Conservation (phyloP, 495 filamentous ascomycete species). For the Daldinia decipiens region DNA sequence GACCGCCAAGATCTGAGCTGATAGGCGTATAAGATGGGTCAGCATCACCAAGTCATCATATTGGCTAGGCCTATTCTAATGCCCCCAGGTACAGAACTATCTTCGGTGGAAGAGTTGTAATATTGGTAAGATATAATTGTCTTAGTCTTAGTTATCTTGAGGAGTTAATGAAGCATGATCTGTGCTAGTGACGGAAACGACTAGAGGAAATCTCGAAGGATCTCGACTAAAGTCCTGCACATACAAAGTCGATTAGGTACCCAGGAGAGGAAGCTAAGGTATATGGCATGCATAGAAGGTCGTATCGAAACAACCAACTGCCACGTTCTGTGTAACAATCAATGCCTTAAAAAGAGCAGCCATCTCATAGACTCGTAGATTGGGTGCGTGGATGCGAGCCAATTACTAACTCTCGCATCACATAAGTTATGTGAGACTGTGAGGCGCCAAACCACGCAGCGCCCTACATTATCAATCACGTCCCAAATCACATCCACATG, state of each 20-base stretch:
- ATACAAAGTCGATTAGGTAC: slow-evolving; percentile 1
- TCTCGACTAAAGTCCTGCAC: slow-evolving; percentile 11
- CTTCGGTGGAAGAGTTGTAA: slow-evolving; percentile 19
- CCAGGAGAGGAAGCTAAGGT: neutral
- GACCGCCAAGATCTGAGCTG: slow-evolving; percentile 31
- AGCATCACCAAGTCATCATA: slow-evolving; percentile 18
- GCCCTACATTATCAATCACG: neutral
- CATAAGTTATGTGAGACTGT: slow-evolving; percentile 3
- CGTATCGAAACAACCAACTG: slow-evolving; percentile 16
- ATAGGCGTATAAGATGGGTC: slow-evolving; percentile 17
- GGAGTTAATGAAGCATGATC: slow-evolving; percentile 17
- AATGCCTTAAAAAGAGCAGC: slow-evolving; percentile 16
- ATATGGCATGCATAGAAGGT: slow-evolving; percentile 13
- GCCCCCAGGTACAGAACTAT: slow-evolving; percentile 14
- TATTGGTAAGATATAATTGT: slow-evolving; percentile 22
- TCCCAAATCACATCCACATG: neutral
- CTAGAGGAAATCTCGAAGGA: slow-evolving; percentile 32
- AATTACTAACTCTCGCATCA: slow-evolving; percentile 14
- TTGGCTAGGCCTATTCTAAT: slow-evolving; percentile 24
- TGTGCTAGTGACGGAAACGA: slow-evolving; percentile 6
- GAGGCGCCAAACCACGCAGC: neutral
- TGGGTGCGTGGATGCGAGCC: slow-evolving; percentile 21
- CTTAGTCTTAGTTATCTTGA: slow-evolving; percentile 4
- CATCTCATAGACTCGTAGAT: slow-evolving; percentile 17
- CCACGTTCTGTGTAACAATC: slow-evolving; percentile 38